Percentiles rank a stretch among this genome's conserved stretches.
These are phyloP conservation scores for Magnolia kwangsiensis DNA, from an alignment of 164 flowering plant species.

Conservation along the genomic window DNA sequence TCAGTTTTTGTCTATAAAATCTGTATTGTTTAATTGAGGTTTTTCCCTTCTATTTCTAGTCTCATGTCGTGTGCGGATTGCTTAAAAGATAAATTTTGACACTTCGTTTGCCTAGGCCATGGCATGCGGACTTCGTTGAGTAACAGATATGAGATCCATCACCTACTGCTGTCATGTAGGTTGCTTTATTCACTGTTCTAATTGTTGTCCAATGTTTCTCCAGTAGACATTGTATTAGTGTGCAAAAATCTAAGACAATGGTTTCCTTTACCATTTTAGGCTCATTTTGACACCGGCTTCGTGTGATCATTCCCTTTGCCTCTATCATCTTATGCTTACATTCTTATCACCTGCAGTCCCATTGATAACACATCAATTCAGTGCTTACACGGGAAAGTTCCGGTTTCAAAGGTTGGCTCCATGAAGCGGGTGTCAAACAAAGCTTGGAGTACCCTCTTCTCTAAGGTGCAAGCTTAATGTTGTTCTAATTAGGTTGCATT, in stretches of 20 bases:
- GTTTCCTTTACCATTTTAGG: neutral
- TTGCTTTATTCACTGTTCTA: neutral
- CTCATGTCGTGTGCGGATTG: too few relatives aligned
- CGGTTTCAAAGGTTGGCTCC: constrained; percentile 50
- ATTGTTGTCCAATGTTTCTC: neutral
- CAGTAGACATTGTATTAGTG: neutral
- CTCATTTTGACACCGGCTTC: neutral
- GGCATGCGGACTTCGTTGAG: neutral
- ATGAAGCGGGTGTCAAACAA: constrained; percentile 73
- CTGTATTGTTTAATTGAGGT: too few relatives aligned
- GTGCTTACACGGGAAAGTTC: constrained; percentile 76
- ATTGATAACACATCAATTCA: constrained; percentile 67
- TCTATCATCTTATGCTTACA: constrained; percentile 7
- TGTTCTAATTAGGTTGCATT: neutral
- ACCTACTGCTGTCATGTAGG: neutral
- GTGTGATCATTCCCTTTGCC: neutral
- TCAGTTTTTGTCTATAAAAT: too few relatives aligned
- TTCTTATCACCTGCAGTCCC: constrained; percentile 41
- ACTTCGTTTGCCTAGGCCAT: neutral
- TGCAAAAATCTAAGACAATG: neutral
- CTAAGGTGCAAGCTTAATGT: constrained; percentile 48
- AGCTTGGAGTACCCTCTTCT: constrained; percentile 60
- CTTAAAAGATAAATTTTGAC: too few relatives aligned
- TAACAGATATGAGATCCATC: neutral
- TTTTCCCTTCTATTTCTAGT: too few relatives aligned